These are phyloP conservation scores for Penicillium pancosmium DNA, from an alignment of 495 filamentous ascomycete species.

Conservation along the genomic window DNA sequence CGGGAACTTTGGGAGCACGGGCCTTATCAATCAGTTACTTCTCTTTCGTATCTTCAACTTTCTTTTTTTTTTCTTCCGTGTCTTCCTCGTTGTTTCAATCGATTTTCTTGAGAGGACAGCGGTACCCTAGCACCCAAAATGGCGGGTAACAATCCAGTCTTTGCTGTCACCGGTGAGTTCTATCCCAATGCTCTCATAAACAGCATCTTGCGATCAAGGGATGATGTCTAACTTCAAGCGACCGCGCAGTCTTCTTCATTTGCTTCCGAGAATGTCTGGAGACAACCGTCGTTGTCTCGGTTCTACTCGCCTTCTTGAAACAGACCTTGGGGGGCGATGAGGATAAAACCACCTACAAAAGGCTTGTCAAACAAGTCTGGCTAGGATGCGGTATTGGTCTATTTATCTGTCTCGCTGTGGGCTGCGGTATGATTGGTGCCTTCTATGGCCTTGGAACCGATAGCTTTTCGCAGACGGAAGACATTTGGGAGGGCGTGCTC, in stretches of 20 bases:
- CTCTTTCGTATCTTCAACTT: not conserved
- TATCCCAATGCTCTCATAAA: not conserved
- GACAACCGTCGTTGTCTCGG: conserved; percentile 78
- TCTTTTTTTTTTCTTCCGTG: not conserved
- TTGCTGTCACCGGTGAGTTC: conserved; percentile 28
- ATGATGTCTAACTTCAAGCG: conserved; percentile 3
- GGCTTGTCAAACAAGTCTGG: conserved; percentile 78
- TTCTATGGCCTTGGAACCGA: conserved; percentile 75
- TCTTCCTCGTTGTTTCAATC: not conserved
- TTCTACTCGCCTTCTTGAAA: conserved; percentile 80
- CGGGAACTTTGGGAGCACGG: not conserved
- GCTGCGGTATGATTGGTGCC: conserved; percentile 72
- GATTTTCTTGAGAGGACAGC: not conserved
- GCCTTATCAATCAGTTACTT: conserved; percentile 23
- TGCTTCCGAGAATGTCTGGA: conserved; percentile 84
- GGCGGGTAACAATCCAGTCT: conserved; percentile 22
- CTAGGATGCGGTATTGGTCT: conserved; percentile 64
- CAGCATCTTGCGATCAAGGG: not conserved
- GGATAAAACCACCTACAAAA: conserved; percentile 62
- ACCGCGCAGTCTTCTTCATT: conserved; percentile 73
- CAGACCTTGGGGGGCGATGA: conserved; percentile 66
- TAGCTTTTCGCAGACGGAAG: conserved; percentile 64
- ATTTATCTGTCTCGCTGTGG: conserved; percentile 67
- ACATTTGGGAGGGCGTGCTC: conserved; percentile 80
- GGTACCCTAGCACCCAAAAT: not conserved